Conservation (phyloP, 768 basidiomycete species). For the Psilocybe cyanescens region DNA sequence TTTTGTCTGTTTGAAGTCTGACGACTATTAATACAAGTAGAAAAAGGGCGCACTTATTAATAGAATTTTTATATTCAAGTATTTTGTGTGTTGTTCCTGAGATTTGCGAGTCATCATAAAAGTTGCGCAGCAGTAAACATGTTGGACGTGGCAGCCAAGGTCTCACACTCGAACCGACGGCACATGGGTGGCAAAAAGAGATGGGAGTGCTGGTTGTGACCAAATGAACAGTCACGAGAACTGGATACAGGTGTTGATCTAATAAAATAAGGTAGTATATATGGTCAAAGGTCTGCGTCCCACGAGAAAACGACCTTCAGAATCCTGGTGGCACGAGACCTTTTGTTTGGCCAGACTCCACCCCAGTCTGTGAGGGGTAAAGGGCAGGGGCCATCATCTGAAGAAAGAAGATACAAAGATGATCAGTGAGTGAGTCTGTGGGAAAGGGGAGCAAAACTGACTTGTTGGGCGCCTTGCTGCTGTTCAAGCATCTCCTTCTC, state of each 20-base stretch:
- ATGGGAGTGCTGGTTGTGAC: slow-evolving; percentile 21
- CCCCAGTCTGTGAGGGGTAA: slow-evolving; percentile 47
- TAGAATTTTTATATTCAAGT: slow-evolving; percentile 21
- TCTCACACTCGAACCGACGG: slow-evolving; percentile 21
- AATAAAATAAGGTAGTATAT: slow-evolving; percentile 19
- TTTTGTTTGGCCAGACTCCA: slow-evolving; percentile 45
- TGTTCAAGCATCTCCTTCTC: slow-evolving; percentile 94
- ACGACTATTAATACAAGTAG: slow-evolving; percentile 28
- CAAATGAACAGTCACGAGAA: slow-evolving; percentile 27
- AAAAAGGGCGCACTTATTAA: slow-evolving; percentile 21
- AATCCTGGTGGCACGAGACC: slow-evolving; percentile 87
- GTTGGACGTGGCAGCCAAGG: slow-evolving; percentile 12
- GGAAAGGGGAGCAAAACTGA: slow-evolving; percentile 37
- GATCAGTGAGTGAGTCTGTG: slow-evolving; percentile 7
- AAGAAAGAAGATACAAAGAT: slow-evolving; percentile 13
- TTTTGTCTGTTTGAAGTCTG: slow-evolving; percentile 21
- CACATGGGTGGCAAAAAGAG: slow-evolving; percentile 22
- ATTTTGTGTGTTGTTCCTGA: slow-evolving; percentile 9
- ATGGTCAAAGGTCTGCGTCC: slow-evolving; percentile 14
- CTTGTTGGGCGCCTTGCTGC: slow-evolving; percentile 92
- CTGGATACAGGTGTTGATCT: slow-evolving; percentile 20
- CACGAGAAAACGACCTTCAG: slow-evolving; percentile 38
- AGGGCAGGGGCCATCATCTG: slow-evolving; percentile 79
- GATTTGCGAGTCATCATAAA: slow-evolving; percentile 9
- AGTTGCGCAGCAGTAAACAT: slow-evolving; percentile 21